These are phyloP conservation scores for Moesziomyces aphidis DNA, from an alignment of 1,284 basidiomycete species.

Conservation along the genomic window DNA sequence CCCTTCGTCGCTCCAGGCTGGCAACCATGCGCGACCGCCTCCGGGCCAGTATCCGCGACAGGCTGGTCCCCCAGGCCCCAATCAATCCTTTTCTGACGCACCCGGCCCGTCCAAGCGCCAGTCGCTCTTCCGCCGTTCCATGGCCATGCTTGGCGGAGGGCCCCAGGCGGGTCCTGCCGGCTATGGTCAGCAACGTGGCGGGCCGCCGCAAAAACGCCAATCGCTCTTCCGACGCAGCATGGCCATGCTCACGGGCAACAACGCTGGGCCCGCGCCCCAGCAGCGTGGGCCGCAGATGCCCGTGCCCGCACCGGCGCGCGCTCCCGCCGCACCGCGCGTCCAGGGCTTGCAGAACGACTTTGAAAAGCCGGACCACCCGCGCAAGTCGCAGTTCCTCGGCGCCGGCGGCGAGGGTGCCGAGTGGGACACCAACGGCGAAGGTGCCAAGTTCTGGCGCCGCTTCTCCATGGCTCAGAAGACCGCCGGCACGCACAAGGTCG, in stretches of 20 bases:
- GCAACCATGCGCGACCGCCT: constrained; percentile 16
- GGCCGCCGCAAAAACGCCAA: constrained; percentile 32
- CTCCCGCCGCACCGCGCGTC: constrained; percentile 37
- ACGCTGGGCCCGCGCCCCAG: constrained; percentile 4
- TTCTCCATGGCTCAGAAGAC: constrained; percentile 55
- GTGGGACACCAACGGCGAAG: constrained; percentile 59
- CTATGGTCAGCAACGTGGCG: constrained; percentile 6
- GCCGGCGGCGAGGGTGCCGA: constrained; percentile 56
- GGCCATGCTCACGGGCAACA: constrained; percentile 49
- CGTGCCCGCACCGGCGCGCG: constrained; percentile 23
- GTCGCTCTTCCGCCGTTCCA: constrained; percentile 50
- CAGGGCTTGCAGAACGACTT: constrained; percentile 46
- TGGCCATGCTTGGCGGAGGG: constrained; percentile 50
- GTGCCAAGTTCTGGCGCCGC: constrained; percentile 61
- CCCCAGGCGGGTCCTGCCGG: constrained; percentile 14
- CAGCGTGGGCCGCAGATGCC: constrained; percentile 30
- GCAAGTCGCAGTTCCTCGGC: constrained; percentile 58
- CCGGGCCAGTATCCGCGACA: constrained; percentile 15
- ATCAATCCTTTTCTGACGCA: constrained; percentile 44
- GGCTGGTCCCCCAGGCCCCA: constrained; percentile 11
- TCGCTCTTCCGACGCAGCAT: constrained; percentile 55
- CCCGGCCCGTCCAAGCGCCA: constrained; percentile 42
- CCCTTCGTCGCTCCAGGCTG: constrained; percentile 27
- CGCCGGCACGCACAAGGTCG: constrained; percentile 38
- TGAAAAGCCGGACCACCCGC: constrained; percentile 53